A percentile compares a stretch with the other conserved stretches of the same genome.
phyloP scores from a whole-genome alignment of 176 grass and related monocot species.

The Zea mays region DNA sequence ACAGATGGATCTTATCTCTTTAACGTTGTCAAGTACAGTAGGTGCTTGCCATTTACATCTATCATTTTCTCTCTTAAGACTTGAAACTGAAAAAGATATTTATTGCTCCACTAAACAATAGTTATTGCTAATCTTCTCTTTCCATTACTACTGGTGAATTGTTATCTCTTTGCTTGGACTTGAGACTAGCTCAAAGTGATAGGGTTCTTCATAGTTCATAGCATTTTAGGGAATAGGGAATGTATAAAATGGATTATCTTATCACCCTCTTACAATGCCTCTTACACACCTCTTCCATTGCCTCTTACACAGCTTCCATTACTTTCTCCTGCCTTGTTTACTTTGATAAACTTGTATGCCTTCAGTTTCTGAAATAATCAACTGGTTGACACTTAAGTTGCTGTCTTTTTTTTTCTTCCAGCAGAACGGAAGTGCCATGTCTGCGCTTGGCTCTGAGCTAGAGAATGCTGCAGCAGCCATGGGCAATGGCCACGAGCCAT shows the following conservation, averaged over 20 bases:
- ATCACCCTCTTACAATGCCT: neutral
- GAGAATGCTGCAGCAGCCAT: conserved; percentile 28
- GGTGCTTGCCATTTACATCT: neutral
- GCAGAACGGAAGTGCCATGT: conserved; percentile 45
- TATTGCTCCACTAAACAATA: neutral
- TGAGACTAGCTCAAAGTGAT: neutral
- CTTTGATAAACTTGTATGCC: neutral
- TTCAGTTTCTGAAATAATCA: conserved; percentile 16
- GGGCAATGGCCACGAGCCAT: conserved; percentile 46
- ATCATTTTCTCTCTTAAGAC: neutral
- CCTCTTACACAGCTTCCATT: neutral
- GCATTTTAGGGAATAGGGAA: neutral
- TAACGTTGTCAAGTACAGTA: neutral
- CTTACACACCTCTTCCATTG: neutral
- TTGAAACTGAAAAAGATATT: neutral
- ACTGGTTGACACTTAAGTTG: conserved; percentile 6
- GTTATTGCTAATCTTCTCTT: neutral
- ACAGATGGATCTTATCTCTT: neutral
- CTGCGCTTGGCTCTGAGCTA: conserved; percentile 16
- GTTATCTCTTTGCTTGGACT: neutral
- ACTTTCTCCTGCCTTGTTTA: neutral
- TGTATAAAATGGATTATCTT: neutral
- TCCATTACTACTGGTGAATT: neutral
- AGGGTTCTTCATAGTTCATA: neutral
- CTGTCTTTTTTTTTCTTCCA: neutral